Evolutionary conservation across 148 eudicot species (phyloP).

Genomic region (Vaccinium macrocarpon): DNA sequence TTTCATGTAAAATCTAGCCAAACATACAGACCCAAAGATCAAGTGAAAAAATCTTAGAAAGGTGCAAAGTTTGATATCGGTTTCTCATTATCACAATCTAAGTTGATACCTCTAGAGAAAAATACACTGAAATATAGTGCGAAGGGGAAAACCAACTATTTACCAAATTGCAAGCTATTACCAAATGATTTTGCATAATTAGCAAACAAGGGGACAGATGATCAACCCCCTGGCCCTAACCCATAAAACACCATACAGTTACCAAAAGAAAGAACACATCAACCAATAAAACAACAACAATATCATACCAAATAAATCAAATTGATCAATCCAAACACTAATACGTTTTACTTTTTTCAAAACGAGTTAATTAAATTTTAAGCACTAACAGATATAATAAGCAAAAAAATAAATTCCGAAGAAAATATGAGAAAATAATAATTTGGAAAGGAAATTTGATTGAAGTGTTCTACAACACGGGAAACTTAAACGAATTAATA

Average conservation of each 20-base stretch:
- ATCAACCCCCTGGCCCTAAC: not conserved
- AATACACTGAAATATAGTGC: not conserved
- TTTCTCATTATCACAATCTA: not conserved
- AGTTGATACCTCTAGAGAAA: not conserved
- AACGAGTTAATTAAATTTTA: too few relatives aligned
- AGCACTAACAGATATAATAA: not conserved
- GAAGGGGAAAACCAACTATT: not conserved
- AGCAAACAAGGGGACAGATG: slow-evolving; percentile 3
- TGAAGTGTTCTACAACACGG: not conserved
- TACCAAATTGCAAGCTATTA: not conserved
- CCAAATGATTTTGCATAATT: not conserved
- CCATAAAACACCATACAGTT: not conserved
- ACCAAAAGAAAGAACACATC: not conserved
- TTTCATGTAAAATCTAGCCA: not conserved
- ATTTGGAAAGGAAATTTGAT: not conserved
- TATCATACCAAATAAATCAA: not conserved
- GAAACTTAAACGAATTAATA: not conserved
- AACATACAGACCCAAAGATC: too few relatives aligned
- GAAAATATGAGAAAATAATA: not conserved
- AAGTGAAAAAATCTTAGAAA: not conserved
- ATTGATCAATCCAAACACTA: not conserved
- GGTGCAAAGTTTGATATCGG: not conserved
- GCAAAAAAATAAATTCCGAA: not conserved
- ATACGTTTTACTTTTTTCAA: not conserved
- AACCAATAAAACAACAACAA: not conserved